A percentile compares a stretch with the other conserved stretches of the same genome.
These are phyloP conservation scores for Aspergillus proliferans DNA, from an alignment of 2,329 filamentous ascomycete species.

Conservation along the genomic window DNA sequence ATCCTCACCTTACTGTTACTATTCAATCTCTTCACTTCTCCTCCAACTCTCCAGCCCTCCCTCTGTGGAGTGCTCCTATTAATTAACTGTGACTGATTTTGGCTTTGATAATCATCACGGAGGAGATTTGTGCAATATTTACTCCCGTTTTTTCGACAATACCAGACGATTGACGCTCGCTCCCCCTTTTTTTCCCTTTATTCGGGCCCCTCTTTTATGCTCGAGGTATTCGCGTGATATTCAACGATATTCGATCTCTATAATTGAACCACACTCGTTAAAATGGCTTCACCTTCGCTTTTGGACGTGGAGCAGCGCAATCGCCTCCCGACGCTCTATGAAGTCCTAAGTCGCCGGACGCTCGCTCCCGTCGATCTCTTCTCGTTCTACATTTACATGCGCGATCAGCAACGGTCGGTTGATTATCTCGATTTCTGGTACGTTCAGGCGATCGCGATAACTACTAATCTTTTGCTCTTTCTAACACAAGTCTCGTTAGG, in stretches of 20 bases:
- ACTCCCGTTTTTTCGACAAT: not conserved
- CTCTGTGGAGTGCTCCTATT: not conserved
- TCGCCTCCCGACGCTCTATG: constrained; percentile 86
- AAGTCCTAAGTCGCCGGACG: constrained; percentile 91
- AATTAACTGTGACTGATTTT: not conserved
- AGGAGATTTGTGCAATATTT: not conserved
- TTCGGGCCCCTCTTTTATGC: constrained; percentile 6
- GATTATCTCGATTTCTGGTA: constrained; percentile 99
- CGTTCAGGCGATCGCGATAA: constrained; percentile 17
- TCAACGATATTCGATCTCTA: not conserved
- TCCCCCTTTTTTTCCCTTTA: constrained; percentile 13
- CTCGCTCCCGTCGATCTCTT: constrained; percentile 92
- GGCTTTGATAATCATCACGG: not conserved
- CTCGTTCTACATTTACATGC: constrained; percentile 99
- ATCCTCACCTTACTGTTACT: not conserved
- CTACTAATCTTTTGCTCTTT: not conserved
- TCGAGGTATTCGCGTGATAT: not conserved
- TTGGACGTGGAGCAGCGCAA: constrained; percentile 57
- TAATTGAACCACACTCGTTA: not conserved
- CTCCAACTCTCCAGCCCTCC: constrained; percentile 4
- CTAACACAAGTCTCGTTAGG: constrained; percentile 48
- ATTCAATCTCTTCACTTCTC: constrained; percentile 1
- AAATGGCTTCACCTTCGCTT: constrained; percentile 26
- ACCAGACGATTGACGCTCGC: constrained; percentile 7
- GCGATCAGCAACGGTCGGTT: constrained; percentile 94